phyloP scores from a whole-genome alignment of 2,329 filamentous ascomycete genomes.

The Aspergillus hortae region DNA sequence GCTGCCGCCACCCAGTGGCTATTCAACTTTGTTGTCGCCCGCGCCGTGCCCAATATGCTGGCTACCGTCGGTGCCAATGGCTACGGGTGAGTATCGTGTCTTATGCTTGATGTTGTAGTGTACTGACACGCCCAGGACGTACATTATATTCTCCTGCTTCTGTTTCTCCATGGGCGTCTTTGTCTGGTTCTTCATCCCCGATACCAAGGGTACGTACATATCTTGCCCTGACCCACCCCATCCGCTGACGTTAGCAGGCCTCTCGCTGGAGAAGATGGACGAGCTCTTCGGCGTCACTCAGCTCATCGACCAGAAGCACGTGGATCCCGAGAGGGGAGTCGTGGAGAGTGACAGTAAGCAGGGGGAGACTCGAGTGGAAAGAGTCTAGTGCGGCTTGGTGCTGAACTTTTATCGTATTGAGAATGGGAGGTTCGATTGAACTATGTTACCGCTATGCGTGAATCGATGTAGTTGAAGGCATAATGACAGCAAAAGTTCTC shows the following conservation, averaged over 20 bases:
- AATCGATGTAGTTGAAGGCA: too few relatives aligned
- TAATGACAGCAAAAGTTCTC: too few relatives aligned
- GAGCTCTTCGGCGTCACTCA: conserved; percentile 62
- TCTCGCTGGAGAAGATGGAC: conserved; percentile 62
- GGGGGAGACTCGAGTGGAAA: conserved; percentile 5
- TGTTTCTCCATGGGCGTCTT: conserved; percentile 64
- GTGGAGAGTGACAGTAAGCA: conserved; percentile 7
- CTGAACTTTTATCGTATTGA: too few relatives aligned
- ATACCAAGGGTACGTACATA: conserved; percentile 60
- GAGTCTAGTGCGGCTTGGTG: neutral
- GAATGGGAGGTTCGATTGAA: too few relatives aligned
- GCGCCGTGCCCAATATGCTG: conserved; percentile 66
- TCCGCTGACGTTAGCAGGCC: conserved; percentile 19
- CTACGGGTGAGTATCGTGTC: conserved; percentile 42
- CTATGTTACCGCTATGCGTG: too few relatives aligned
- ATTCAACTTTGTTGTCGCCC: conserved; percentile 70
- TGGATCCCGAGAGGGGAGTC: conserved; percentile 16
- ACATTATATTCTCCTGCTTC: conserved; percentile 66
- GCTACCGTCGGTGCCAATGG: conserved; percentile 48
- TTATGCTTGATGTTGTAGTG: conserved; percentile 10
- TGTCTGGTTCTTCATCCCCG: conserved; percentile 66
- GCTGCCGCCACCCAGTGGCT: conserved; percentile 69
- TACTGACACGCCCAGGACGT: conserved; percentile 48
- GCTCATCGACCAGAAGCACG: conserved; percentile 23
- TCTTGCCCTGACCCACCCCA: neutral